These are phyloP conservation scores for Peribolospora baueri DNA, from an alignment of 768 basidiomycete species.

Conservation along the genomic window DNA sequence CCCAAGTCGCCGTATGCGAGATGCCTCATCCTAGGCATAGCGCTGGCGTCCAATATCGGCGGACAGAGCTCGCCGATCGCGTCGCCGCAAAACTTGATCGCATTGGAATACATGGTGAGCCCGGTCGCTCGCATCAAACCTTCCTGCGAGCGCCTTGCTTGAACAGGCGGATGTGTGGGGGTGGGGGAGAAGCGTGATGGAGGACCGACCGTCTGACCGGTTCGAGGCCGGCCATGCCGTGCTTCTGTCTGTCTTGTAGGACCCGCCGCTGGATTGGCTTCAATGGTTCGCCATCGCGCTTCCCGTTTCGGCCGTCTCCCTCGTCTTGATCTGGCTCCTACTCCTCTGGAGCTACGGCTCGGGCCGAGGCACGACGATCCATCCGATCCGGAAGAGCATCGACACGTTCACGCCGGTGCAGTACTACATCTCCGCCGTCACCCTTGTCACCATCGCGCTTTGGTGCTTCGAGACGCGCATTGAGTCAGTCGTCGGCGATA, in stretches of 20 bases:
- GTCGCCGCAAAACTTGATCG: constrained; percentile 91
- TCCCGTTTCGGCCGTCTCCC: constrained; percentile 65
- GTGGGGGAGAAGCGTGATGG: too few species aligned
- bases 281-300: constrained; percentile 84
- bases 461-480: constrained; percentile 75
- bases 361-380: constrained; percentile 51
- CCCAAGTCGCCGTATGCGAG: constrained; percentile 66
- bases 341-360: constrained; percentile 62
- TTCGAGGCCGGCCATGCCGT: too few species aligned
- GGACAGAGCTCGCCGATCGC: constrained; percentile 95
- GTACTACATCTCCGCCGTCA: constrained; percentile 69
- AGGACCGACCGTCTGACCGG: too few species aligned
- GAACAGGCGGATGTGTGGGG: too few species aligned
- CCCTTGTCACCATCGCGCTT: constrained; percentile 54
- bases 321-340: constrained; percentile 75
- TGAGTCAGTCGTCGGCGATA: constrained; percentile 59
- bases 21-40: constrained; percentile 80
- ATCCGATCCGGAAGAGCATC: constrained; percentile 53
- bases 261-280: constrained; percentile 60
- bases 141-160: too few species aligned
- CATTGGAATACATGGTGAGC: constrained; percentile 44
- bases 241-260: constrained; percentile 7
- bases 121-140: too few species aligned
- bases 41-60: constrained; percentile 92
- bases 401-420: constrained; percentile 65